Base-by-base conservation (phyloP, 1,284 basidiomycete species). In the Leccinum fuscescens region DNA sequence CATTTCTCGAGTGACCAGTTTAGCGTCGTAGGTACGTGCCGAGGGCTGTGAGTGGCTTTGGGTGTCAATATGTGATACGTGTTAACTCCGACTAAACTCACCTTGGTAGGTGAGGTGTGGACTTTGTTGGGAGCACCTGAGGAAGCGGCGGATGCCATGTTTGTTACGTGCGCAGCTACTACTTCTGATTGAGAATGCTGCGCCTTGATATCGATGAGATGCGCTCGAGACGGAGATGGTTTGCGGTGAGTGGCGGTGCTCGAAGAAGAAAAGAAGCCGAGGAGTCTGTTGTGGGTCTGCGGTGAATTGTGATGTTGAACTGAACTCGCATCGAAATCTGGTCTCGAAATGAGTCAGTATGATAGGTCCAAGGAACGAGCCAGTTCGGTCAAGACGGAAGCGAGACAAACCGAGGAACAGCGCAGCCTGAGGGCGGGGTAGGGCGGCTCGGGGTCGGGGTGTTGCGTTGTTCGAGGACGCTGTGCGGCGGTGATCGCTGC, bases 1-100 rank as follows among this genome's bases (percentile, higher is more conserved):
- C 89, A 91, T 91, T 72, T 92, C 89, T 55, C 88, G 82, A 1
- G 85, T 82, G 62, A 90, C 86, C 49, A 89, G 77, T 70, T 89
- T 88, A 15, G 86, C 79, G 73, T 89, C 86, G 74, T 89, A 89
- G 1, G 86, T 88, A 22, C 88, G 83, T 20, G 82, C 77, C 65
- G 86, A 82, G 11, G 83, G 82, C 55, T 82, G 71, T 79, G 63
- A 24, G 42, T 55, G 54, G 50, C 61, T 39, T 55, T 29, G 50
- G 4, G 42, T 17, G 62, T 57, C 54, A 24, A 60, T 29, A 58
- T 50, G 58, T 50, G 58, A 31, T 35, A 58, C 39, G 55, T 31
- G 61, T 31, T 58, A 63, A 60, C 62, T 68, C 68, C 64, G 64
- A 66, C 66, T 52, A 52, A 65, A 69, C 76, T 60, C 61, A 86